phyloP scores from a whole-genome alignment of 2,329 filamentous ascomycete genomes.

The Pseudocercospora cruenta region DNA sequence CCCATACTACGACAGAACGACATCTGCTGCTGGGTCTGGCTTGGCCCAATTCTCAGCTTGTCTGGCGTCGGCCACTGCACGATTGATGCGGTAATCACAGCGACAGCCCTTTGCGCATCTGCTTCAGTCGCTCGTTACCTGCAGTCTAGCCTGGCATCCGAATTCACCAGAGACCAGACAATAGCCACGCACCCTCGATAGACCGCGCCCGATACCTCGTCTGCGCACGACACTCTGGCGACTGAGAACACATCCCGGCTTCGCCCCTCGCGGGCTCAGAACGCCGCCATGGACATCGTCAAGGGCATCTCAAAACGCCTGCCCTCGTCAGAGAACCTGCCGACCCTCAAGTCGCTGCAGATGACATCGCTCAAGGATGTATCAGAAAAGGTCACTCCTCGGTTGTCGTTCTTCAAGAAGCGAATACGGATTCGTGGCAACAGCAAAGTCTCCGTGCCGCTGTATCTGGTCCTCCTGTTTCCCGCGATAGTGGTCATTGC shows the following conservation, averaged over 20 bases:
- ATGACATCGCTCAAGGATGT: constrained; percentile 42
- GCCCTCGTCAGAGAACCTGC: constrained; percentile 48
- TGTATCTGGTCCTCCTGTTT: constrained; percentile 91
- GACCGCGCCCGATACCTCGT: neutral
- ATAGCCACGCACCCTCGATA: neutral
- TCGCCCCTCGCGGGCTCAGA: constrained; percentile 27
- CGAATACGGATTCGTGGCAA: constrained; percentile 88
- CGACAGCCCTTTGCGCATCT: constrained; percentile 7
- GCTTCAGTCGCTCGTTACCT: constrained; percentile 25
- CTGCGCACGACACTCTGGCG: constrained; percentile 14
- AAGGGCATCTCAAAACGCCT: constrained; percentile 51
- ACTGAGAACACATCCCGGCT: constrained; percentile 22
- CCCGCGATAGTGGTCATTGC: constrained; percentile 88
- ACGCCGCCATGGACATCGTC: constrained; percentile 46
- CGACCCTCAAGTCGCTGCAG: constrained; percentile 48
- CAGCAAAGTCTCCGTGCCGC: constrained; percentile 86
- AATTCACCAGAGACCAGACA: constrained; percentile 11
- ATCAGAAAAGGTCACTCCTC: constrained; percentile 50
- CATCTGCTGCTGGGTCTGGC: neutral
- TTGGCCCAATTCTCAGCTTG: neutral
- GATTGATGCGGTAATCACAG: constrained; percentile 20
- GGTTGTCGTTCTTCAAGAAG: constrained; percentile 79
- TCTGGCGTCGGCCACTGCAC: neutral
- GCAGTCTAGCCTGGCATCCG: constrained; percentile 3
- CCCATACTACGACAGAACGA: neutral